Base-by-base conservation (phyloP, 2,329 filamentous ascomycete species). In the Fusarium gaditjirri region DNA sequence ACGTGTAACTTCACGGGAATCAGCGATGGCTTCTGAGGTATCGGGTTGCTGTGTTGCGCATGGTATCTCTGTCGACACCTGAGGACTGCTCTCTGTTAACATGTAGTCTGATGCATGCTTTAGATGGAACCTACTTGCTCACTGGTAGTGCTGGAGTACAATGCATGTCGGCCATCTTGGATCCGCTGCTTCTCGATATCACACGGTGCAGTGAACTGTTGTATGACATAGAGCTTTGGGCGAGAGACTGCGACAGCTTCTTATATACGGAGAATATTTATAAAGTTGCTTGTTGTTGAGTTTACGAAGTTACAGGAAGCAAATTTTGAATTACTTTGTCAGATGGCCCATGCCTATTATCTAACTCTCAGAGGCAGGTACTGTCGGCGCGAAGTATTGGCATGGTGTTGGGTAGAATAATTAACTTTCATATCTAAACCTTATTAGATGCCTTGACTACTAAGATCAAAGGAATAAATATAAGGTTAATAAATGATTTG, bases 381-480 rank as follows among this genome's bases (percentile, higher is more conserved):
- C 25, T 16, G 0, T 29, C 17, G 21, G 19, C 4, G 9, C 9
- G 6, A n/a, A n/a, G 10, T 6, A 9, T 21, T 3, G 8, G 5
- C 3, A 29, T n/a, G 6, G 1, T 29, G 6, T 29, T 0, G 3
- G 0, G 25, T 3, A 9, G 7, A 3, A 5, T 3, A 7, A 11
- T 46, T 29, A 21, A 5, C 6, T 47, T 31, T 31, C 0, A 8
- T 17, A 2, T n/a, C 3, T 6, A 6, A 47, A n/a, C 13, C 12
- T 16, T 46, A 3, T 14, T 3, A 21, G 8, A 21, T 21, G 8
- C 8, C 17, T 8, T 4, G 5, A 21, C 12, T 0, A 44, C 5
- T 10, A 8, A 21, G 0, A 10, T 6, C 2, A 7, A 19, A 21
- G 25, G 27, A 14, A 7, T 3, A 21, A 9, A 3, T 0, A 0